These are phyloP conservation scores for Flaveria floridana DNA, from an alignment of 140 eudicot species.

Conservation along the genomic window DNA sequence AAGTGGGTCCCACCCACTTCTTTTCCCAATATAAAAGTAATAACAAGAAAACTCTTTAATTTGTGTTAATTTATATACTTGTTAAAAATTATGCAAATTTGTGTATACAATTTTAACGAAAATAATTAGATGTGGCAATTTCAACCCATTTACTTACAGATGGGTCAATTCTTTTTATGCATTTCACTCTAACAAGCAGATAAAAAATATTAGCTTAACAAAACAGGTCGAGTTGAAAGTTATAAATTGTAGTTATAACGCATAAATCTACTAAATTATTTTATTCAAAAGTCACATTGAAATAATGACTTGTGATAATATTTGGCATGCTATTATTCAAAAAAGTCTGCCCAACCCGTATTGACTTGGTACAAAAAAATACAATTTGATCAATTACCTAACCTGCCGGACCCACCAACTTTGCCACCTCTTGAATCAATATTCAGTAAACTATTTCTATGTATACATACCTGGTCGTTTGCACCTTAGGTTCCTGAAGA, in stretches of 20 bases:
- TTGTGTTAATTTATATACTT: neutral
- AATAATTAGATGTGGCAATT: neutral
- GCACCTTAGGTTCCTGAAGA: conserved; percentile 49
- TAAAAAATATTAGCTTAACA: neutral
- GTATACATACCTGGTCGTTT: conserved; percentile 47
- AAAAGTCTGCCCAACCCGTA: neutral
- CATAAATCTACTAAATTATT: conserved; percentile 13
- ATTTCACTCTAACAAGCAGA: conserved; percentile 12
- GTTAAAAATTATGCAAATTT: neutral
- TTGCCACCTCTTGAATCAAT: neutral
- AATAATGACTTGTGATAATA: neutral
- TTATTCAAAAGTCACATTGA: neutral
- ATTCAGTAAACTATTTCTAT: neutral
- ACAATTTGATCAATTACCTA: neutral
- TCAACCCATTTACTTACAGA: conserved; percentile 8
- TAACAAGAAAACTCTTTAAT: neutral
- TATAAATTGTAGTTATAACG: neutral
- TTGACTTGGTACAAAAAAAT: neutral
- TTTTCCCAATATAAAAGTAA: neutral
- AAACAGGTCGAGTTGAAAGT: neutral
- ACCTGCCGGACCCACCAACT: neutral
- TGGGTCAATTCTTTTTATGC: neutral
- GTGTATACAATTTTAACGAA: neutral
- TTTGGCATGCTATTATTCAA: neutral
- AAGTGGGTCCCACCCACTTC: neutral